These are phyloP conservation scores for Exophiala phaeomuriformis DNA, from an alignment of 2,329 filamentous ascomycete species.

Conservation along the genomic window DNA sequence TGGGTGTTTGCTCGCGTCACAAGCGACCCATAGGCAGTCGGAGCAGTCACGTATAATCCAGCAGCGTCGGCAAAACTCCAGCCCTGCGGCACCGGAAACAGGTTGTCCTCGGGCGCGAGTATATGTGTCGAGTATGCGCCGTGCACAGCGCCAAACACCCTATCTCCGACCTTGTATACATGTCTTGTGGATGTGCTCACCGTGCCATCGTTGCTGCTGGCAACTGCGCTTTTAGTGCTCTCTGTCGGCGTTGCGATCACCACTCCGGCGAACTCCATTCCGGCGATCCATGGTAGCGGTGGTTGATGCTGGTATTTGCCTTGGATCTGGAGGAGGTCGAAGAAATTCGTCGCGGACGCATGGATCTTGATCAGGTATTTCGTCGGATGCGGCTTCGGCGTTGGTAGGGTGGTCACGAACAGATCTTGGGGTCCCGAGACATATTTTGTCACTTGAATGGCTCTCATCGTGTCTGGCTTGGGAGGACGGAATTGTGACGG, in stretches of 20 bases:
- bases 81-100: constrained; percentile 68
- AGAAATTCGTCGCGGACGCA: constrained; percentile 89
- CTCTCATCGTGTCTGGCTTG: constrained; percentile 20
- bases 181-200: constrained; percentile 33
- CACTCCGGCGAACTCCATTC: constrained; percentile 77
- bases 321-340: constrained; percentile 89
- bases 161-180: constrained; percentile 68
- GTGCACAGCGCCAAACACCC: constrained; percentile 79
- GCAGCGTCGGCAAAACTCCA: constrained; percentile 83
- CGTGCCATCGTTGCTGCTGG: constrained; percentile 33
- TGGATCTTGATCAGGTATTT: constrained; percentile 85
- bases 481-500: neutral
- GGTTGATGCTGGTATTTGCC: constrained; percentile 95
- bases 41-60: constrained; percentile 84
- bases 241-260: constrained; percentile 57
- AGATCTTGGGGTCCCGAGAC: constrained; percentile 70
- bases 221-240: constrained; percentile 15
- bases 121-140: constrained; percentile 79
- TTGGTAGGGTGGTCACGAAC: constrained; percentile 63
- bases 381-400: constrained; percentile 61
- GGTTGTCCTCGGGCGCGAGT: constrained; percentile 55
- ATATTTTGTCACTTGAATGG: constrained; percentile 27
- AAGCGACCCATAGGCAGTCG: constrained; percentile 78
- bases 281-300: constrained; percentile 78
- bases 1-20: constrained; percentile 71